Evolutionary conservation across 2,329 filamentous ascomycete species (phyloP), one percentile per base, ranked within the genome.

Genomic region (Fusarium subtropicale): DNA sequence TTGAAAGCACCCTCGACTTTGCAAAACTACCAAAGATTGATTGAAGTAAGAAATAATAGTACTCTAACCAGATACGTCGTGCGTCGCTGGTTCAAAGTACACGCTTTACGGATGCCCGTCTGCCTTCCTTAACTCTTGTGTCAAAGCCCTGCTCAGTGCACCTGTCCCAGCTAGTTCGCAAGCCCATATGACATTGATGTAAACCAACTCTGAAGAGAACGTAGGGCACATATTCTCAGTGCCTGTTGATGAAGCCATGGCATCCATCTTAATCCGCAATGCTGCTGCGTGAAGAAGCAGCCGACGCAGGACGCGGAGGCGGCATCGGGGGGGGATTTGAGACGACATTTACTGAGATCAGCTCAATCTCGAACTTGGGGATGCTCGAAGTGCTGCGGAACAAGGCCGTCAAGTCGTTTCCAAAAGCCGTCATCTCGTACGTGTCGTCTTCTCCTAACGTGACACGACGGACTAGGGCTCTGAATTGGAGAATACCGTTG

Each of bases 331-430:
- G 63, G 22, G 71, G 64, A 9, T 38, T 33, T 2, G 58, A 60
- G 24, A 47, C 33, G 13, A 51, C 44, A 13, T 47, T 65, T n/a
- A 39, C 28, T 20, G 46, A 33, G 18, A 34, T 48, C 12, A 70
- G 47, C 20, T 75, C 68, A 28, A 68, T 66, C 18, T 75, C 72
- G 45, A 75, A 73, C 51, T 68, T 73, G 42, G 71, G 73, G 26
- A 74, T 74, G 18, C 55, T 55, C 3, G 62, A 44, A 16, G 60
- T 56, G 46, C 51, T 54, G 26, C 64, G 51, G 55, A 71, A 71
- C 50, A 78, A 38, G 20, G 64, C 38, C 13, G 68, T 67, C 12
- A 78, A 34, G 51, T 78, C 74, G 39, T 77, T 74, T 1, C 71
- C 71, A 60, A 75, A 72, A n/a, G 61, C 62, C 12, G 66, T 31